These are phyloP conservation scores for Kregervanrija pseudodelftensis DNA, from an alignment of 805 yeast species.

Conservation along the genomic window DNA sequence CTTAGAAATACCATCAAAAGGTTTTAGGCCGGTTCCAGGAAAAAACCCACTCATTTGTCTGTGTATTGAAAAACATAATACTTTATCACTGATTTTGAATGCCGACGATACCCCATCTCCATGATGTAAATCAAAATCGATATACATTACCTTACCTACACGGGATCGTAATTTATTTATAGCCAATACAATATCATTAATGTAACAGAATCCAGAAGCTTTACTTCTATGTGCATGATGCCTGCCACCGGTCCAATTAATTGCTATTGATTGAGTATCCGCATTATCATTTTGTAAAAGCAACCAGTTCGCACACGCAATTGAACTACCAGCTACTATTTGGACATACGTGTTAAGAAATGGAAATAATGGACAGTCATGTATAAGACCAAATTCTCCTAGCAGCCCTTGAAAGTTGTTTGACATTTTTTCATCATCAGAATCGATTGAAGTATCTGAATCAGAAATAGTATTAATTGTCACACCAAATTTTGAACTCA, in stretches of 20 bases:
- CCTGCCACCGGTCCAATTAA: slow-evolving; percentile 78
- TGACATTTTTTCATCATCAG: slow-evolving; percentile 7
- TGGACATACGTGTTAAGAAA: slow-evolving; percentile 42
- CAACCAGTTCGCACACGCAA: slow-evolving; percentile 39
- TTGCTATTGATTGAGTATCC: slow-evolving; percentile 28
- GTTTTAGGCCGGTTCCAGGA: slow-evolving; percentile 59
- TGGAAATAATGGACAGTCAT: slow-evolving; percentile 63
- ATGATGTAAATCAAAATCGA: slow-evolving; percentile 73
- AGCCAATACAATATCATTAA: slow-evolving; percentile 59
- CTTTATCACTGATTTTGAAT: slow-evolving; percentile 46
- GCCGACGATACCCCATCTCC: slow-evolving; percentile 77
- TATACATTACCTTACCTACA: slow-evolving; percentile 44
- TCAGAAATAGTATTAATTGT: not conserved
- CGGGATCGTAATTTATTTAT: slow-evolving; percentile 43
- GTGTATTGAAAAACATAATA: slow-evolving; percentile 59
- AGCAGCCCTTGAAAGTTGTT: slow-evolving; percentile 14
- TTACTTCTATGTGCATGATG: slow-evolving; percentile 53
- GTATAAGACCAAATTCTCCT: slow-evolving; percentile 38
- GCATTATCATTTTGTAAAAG: slow-evolving; percentile 3
- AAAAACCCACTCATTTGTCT: slow-evolving; percentile 59
- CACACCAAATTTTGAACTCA: not conserved
- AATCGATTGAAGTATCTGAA: slow-evolving; percentile 1
- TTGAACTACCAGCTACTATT: slow-evolving; percentile 49
- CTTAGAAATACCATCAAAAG: slow-evolving; percentile 31
- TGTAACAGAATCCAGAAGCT: slow-evolving; percentile 69